Conservation (phyloP, 2,329 filamentous ascomycete species). For the Colletotrichum higginsianum region DNA sequence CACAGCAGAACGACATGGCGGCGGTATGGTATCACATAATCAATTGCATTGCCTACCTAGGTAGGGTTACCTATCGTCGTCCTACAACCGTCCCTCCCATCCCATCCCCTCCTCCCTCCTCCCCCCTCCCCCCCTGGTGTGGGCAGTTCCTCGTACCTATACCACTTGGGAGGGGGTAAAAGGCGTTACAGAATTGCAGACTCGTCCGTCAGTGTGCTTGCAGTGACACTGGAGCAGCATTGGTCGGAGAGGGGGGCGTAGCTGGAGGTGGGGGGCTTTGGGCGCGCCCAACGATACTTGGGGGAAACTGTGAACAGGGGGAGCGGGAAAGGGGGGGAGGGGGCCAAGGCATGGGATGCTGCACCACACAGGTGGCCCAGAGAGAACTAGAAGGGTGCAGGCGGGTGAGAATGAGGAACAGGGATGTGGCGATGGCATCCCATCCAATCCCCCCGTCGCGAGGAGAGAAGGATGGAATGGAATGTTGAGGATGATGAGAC, state of each 20-base stretch:
- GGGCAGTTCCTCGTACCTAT: constrained; percentile 1
- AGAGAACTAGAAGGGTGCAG: background rate
- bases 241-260: constrained; percentile 35
- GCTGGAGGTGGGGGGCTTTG: constrained; percentile 9
- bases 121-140: constrained; percentile 1
- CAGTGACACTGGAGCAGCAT: constrained; percentile 36
- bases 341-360: constrained; percentile 1
- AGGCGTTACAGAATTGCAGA: constrained; percentile 42
- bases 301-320: background rate
- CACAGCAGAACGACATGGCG: constrained; percentile 19
- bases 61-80: background rate
- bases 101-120: background rate
- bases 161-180: constrained; percentile 30
- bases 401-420: background rate
- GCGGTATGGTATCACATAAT: constrained; percentile 34
- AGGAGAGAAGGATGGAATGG: background rate
- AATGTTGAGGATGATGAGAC: background rate
- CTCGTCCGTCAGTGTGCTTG: constrained; percentile 39
- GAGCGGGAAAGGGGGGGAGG: background rate
- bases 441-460: no score
- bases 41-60: background rate
- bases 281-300: background rate
- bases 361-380: background rate
- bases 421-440: constrained; percentile 3
- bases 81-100: no score